These are phyloP conservation scores for Xylaria multiplex DNA, from an alignment of 2,329 filamentous ascomycete genomes.

Conservation along the genomic window DNA sequence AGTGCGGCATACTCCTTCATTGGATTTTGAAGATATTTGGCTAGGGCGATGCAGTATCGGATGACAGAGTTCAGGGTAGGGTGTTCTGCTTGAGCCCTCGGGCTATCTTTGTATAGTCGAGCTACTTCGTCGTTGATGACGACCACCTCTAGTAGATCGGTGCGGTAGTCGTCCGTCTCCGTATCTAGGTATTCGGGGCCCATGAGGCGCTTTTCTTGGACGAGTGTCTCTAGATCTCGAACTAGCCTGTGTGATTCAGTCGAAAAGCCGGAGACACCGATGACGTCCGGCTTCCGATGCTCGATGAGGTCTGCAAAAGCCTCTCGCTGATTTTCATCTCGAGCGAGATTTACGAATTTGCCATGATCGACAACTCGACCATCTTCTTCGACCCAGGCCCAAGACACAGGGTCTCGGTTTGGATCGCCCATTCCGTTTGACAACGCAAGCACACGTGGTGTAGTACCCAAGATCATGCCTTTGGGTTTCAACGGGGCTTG, in stretches of 20 bases:
- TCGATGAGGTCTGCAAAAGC: constrained; percentile 82
- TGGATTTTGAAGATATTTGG: constrained; percentile 92
- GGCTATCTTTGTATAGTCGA: constrained; percentile 92
- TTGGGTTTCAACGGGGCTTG: constrained; percentile 97
- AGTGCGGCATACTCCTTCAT: constrained; percentile 96
- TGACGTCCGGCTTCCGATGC: constrained; percentile 85
- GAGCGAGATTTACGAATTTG: constrained; percentile 81
- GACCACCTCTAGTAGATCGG: constrained; percentile 85
- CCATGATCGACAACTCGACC: constrained; percentile 89
- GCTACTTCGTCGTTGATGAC: constrained; percentile 97
- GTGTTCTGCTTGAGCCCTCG: constrained; percentile 80
- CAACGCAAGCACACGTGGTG: constrained; percentile 85
- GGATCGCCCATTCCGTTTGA: constrained; percentile 84
- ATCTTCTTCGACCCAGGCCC: constrained; percentile 94
- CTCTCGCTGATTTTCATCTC: constrained; percentile 72
- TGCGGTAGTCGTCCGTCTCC: constrained; percentile 78
- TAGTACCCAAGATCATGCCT: constrained; percentile 87
- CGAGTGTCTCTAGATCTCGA: constrained; percentile 80
- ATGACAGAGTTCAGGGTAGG: constrained; percentile 81
- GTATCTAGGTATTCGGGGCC: constrained; percentile 84
- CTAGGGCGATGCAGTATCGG: constrained; percentile 89
- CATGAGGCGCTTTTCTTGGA: constrained; percentile 79
- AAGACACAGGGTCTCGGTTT: constrained; percentile 81
- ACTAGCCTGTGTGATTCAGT: constrained; percentile 87
- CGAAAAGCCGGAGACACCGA: constrained; percentile 88